phyloP scores from a whole-genome alignment of 129 eudicot genomes.

The Centaurea solstitialis region DNA sequence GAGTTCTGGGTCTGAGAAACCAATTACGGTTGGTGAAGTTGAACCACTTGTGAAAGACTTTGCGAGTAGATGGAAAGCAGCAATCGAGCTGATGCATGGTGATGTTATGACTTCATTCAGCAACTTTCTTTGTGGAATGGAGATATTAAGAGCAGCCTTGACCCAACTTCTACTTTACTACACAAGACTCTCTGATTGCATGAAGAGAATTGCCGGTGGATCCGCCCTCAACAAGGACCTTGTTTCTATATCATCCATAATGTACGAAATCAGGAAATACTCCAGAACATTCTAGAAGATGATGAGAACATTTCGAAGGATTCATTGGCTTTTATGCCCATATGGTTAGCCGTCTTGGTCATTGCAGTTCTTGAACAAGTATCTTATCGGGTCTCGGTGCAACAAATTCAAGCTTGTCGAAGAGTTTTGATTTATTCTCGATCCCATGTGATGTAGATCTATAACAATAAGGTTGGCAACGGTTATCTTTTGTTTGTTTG shows the following conservation, averaged over 20 bases:
- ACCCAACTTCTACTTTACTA: constrained; percentile 91
- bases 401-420: too few relatives aligned
- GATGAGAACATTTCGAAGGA: not conserved
- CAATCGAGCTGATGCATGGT: constrained; percentile 94
- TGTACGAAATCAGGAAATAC: constrained; percentile 87
- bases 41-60: constrained; percentile 95
- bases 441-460: too few relatives aligned
- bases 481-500: not conserved
- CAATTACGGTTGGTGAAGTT: constrained; percentile 68
- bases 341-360: too few relatives aligned
- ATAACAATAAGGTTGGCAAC: too few relatives aligned
- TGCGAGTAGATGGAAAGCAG: constrained; percentile 91
- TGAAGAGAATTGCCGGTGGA: constrained; percentile 76
- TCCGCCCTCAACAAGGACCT: constrained; percentile 81
- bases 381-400: too few relatives aligned
- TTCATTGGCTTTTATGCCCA: not conserved
- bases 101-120: constrained; percentile 94
- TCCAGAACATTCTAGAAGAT: constrained; percentile 70
- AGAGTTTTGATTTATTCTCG: too few relatives aligned
- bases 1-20: constrained; percentile 55
- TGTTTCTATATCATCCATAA: constrained; percentile 75
- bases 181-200: constrained; percentile 89
- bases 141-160: constrained; percentile 87
- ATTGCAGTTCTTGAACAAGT: too few relatives aligned
- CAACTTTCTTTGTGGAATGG: constrained; percentile 97